phyloP scores from a whole-genome alignment of 2,329 filamentous ascomycete genomes.

The Nannizzia gypsea region DNA sequence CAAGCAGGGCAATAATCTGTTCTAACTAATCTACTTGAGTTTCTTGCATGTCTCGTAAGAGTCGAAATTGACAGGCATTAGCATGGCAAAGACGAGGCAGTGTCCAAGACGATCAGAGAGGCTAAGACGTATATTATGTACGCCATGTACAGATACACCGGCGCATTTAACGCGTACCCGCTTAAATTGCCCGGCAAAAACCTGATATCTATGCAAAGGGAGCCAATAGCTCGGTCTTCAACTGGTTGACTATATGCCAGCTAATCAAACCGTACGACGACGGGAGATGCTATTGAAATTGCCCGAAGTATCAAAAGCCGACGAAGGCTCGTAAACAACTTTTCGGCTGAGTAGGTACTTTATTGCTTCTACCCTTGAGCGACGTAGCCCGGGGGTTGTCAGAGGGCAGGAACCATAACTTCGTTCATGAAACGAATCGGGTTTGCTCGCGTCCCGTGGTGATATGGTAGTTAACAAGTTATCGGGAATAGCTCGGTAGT shows the following conservation, averaged over 20 bases:
- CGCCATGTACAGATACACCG: neutral
- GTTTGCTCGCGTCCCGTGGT: neutral
- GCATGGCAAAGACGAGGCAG: neutral
- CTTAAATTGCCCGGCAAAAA: neutral
- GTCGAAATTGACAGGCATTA: neutral
- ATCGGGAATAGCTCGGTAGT: neutral
- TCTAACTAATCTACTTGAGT: neutral
- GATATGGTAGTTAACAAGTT: no score
- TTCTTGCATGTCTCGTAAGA: neutral
- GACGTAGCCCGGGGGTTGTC: neutral
- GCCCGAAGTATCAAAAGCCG: constrained; percentile 1
- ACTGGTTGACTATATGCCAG: neutral
- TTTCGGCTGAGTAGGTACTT: neutral
- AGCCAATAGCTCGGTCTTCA: neutral
- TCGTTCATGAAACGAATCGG: neutral
- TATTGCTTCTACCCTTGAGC: neutral
- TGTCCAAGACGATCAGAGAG: neutral
- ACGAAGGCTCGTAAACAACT: neutral
- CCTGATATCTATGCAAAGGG: neutral
- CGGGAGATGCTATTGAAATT: no score
- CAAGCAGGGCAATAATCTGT: neutral
- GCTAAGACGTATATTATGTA: no score
- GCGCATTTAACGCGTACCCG: neutral
- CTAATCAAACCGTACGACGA: neutral
- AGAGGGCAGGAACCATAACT: neutral